A percentile compares a stretch with the other conserved stretches of the same genome.
phyloP scores from a whole-genome alignment of 192 early-diverging fungal species.

The Coemansia sp. region DNA sequence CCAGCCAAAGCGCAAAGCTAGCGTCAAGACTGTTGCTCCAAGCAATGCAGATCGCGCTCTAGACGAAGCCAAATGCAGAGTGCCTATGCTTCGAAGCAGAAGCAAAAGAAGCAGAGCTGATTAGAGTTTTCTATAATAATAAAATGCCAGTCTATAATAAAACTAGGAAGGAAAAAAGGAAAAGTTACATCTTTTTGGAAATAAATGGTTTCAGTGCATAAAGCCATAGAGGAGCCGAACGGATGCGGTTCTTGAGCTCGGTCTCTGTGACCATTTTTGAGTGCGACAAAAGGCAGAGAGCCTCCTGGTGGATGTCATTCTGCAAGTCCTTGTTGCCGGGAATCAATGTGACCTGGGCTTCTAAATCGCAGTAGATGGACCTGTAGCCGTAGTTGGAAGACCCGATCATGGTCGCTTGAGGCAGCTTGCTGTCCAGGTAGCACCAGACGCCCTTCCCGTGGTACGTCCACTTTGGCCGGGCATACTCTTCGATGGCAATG shows the following conservation, averaged over 20 bases:
- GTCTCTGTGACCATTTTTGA: slow-evolving; percentile 32
- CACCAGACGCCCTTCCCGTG: slow-evolving; percentile 95
- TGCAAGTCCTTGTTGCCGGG: slow-evolving; percentile 65
- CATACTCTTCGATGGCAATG: slow-evolving; percentile 78
- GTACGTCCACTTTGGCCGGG: slow-evolving; percentile 84
- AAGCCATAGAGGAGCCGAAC: slow-evolving; percentile 45
- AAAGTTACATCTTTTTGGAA: slow-evolving; percentile 39
- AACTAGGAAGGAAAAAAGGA: background rate
- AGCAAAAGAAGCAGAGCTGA: background rate
- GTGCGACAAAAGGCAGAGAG: slow-evolving; percentile 26
- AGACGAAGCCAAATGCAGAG: background rate
- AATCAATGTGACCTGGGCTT: slow-evolving; percentile 78
- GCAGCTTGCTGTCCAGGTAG: slow-evolving; percentile 58
- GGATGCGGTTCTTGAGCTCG: slow-evolving; percentile 25
- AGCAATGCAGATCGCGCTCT: background rate
- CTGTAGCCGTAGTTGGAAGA: slow-evolving; percentile 93
- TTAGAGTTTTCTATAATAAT: background rate
- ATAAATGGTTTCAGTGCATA: slow-evolving; percentile 46
- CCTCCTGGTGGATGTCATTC: slow-evolving; percentile 55
- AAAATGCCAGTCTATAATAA: background rate
- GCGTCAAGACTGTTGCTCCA: background rate
- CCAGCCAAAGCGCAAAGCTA: no score
- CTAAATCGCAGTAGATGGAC: slow-evolving; percentile 88
- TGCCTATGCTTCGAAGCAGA: background rate
- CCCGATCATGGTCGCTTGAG: slow-evolving; percentile 81